Evolutionary conservation across 2,329 filamentous ascomycete species (phyloP), one percentile per base, ranked within the genome.

Genomic region (Gyromitra esculenta): DNA sequence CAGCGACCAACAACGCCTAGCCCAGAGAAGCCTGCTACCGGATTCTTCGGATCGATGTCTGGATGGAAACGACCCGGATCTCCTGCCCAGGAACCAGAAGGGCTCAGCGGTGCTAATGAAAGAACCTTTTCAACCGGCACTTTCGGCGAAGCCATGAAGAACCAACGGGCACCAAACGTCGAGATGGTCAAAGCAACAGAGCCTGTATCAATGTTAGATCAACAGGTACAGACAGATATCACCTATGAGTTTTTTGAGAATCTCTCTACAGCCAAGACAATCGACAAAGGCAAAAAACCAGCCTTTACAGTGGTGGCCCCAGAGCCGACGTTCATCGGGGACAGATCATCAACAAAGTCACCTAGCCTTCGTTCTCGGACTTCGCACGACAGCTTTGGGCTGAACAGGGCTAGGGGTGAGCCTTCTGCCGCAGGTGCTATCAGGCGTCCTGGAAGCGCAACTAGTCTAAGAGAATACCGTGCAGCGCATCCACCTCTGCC

Each of bases 191-290:
- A 75, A 48, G 52, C 62, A 35, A 37, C 50, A 35, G 75, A 72
- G 45, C 50, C 71, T 50, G 63, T 77, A 45, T 52, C 69, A 50
- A 50, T 66, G n/a, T 78, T 86, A 21, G 93, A 97, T 81, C 91
- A 91, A 79, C 89, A 90, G 68, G 91, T 92, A 13, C 95, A 97
- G 84, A 97, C 94, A 31, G 87, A 91, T 50, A 86, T 97, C 39
- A 96, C 93, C n/a, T 89, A 92, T 0, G 89, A 91, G 64, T 90
- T 91, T 72, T 93, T 97, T 78, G 94, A 97, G 80, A 88, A 89
- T 71, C 87, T 97, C 81, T 84, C 96, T 72, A 86, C 87, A 69
- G 89, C 88, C 80, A 82, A 82, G 64, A 81, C 81, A 56, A 35
- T 68, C 56, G 70, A 73, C 64, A 80, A 80, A 48, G 79, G 79